phyloP scores from a whole-genome alignment of 2,329 filamentous ascomycete species.

The Cercospora nicotianae region DNA sequence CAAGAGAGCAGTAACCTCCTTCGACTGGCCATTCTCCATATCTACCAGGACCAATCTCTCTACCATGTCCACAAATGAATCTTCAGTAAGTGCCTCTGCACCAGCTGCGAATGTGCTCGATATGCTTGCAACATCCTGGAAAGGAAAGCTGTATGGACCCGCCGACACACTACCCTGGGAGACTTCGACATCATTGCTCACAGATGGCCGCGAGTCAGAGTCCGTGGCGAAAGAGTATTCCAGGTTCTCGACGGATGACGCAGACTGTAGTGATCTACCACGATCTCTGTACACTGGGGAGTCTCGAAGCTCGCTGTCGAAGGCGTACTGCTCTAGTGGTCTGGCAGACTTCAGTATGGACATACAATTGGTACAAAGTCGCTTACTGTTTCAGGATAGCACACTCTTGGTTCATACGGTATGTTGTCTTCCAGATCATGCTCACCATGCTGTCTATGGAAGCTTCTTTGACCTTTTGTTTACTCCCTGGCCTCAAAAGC shows the following conservation, averaged over 20 bases:
- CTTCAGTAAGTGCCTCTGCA: neutral
- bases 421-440: too few species aligned
- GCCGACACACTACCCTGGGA: too few species aligned
- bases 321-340: neutral
- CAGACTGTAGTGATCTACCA: too few species aligned
- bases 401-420: neutral
- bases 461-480: too few species aligned
- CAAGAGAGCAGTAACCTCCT: neutral
- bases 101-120: neutral
- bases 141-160: too few species aligned
- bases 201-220: too few species aligned
- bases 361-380: rapidly evolving
- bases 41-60: neutral
- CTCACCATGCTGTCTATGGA: too few species aligned
- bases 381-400: neutral
- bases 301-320: neutral
- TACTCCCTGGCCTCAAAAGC: too few species aligned
- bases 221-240: too few species aligned
- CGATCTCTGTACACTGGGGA: neutral
- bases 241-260: too few species aligned
- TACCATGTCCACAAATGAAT: neutral
- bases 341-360: neutral
- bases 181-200: too few species aligned
- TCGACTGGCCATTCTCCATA: neutral
- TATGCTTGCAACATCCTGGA: neutral